A percentile compares a stretch with the other conserved stretches of the same genome.
Evolutionary conservation across 2,329 filamentous ascomycete genomes (phyloP).

Genomic region (Cladosporium sp.): DNA sequence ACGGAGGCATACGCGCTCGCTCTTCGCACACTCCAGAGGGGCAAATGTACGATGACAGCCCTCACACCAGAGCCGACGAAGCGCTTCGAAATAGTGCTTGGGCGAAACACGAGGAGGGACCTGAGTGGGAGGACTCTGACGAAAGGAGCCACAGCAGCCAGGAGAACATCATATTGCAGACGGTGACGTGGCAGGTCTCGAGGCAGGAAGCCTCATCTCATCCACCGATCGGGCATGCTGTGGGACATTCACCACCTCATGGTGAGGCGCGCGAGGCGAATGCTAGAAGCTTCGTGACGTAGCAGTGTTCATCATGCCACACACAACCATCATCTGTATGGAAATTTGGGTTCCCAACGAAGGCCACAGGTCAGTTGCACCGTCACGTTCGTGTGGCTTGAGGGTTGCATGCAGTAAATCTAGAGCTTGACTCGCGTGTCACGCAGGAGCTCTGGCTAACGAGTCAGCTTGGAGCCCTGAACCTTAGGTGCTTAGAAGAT

Average conservation of each 20-base stretch:
- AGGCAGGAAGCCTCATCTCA: not conserved
- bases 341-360: not conserved
- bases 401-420: not conserved
- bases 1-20: not conserved
- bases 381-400: not conserved
- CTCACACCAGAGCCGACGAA: not conserved
- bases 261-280: not conserved
- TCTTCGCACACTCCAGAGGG: not conserved
- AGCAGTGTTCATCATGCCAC: not conserved
- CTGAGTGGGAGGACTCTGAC: conserved; percentile 4
- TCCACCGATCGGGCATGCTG: not conserved
- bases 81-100: not conserved
- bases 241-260: not conserved
- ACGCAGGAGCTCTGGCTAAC: not conserved
- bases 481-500: not conserved
- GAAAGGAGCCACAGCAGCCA: not conserved
- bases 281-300: not conserved
- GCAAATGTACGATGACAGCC: not conserved
- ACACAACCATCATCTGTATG: not conserved
- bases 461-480: not conserved
- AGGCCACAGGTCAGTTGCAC: not conserved
- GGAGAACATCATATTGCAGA: conserved; percentile 18
- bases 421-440: not conserved
- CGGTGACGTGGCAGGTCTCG: conserved; percentile 20
- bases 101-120: not conserved